A percentile compares a stretch with the other conserved stretches of the same genome.
Evolutionary conservation across 1,139 yeast species (phyloP).

Genomic region (Saccharomyces uvarum): DNA sequence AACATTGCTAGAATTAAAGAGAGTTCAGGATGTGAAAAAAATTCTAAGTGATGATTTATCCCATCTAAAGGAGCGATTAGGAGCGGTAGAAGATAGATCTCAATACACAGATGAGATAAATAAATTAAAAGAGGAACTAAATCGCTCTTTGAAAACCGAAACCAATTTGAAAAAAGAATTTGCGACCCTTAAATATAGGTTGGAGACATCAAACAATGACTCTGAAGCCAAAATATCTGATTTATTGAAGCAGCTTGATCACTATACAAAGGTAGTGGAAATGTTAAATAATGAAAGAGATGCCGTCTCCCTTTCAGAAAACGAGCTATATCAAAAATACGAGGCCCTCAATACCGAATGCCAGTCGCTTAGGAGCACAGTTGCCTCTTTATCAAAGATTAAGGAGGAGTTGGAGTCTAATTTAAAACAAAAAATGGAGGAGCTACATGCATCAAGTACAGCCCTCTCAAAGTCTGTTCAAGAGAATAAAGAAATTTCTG

Average conservation of each 20-base stretch:
- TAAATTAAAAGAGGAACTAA: conserved; percentile 49
- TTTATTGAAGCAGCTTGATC: conserved; percentile 45
- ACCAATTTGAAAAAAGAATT: conserved; percentile 58
- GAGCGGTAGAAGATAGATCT: conserved; percentile 36
- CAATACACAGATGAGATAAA: conserved; percentile 52
- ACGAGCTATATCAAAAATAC: conserved; percentile 32
- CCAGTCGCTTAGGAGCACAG: conserved; percentile 38
- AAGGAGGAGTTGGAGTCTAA: conserved; percentile 43
- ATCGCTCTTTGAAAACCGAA: conserved; percentile 52
- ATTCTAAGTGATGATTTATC: conserved; percentile 45
- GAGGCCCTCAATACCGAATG: conserved; percentile 39
- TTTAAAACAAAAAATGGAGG: conserved; percentile 42
- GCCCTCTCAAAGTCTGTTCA: conserved; percentile 41
- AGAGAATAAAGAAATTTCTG: conserved; percentile 38
- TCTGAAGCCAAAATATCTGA: conserved; percentile 48
- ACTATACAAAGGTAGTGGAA: conserved; percentile 39
- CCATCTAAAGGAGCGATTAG: conserved; percentile 45
- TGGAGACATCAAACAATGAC: conserved; percentile 48
- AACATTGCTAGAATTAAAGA: conserved; percentile 47
- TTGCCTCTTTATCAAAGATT: conserved; percentile 33
- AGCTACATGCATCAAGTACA: conserved; percentile 39
- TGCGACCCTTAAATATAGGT: conserved; percentile 52
- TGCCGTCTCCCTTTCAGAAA: conserved; percentile 38
- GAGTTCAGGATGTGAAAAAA: conserved; percentile 40
- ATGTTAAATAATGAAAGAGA: conserved; percentile 44